phyloP scores from a whole-genome alignment of 164 flowering plant genomes.

The Santalum album region DNA sequence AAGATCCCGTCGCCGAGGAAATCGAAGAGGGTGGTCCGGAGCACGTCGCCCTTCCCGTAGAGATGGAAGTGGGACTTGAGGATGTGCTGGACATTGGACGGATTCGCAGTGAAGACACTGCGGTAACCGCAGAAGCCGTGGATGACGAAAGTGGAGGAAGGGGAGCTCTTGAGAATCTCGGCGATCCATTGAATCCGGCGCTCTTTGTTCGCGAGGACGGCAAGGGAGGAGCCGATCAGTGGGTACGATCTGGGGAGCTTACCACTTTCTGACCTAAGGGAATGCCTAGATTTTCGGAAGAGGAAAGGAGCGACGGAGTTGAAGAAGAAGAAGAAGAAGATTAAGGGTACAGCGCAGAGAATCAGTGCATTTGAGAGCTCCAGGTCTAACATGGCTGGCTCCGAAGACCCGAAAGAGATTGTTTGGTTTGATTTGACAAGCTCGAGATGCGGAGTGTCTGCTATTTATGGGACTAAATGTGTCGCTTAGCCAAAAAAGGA shows the following conservation, averaged over 20 bases:
- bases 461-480: no score
- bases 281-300: no score
- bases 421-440: no score
- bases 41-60: conserved; percentile 13
- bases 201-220: conserved; percentile 5
- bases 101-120: conserved; percentile 16
- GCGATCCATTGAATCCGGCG: conserved; percentile 13
- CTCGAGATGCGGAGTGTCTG: no score
- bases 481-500: no score
- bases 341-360: conserved; percentile 1
- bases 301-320: neutral
- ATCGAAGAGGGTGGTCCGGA: conserved; percentile 4
- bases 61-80: conserved; percentile 15
- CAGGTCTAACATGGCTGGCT: conserved; percentile 6
- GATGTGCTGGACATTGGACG: conserved; percentile 16
- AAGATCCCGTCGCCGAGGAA: conserved; percentile 24
- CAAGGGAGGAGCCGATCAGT: conserved; percentile 13
- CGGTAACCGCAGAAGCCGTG: conserved; percentile 13
- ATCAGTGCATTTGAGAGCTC: conserved; percentile 4
- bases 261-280: no score
- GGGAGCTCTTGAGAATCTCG: conserved; percentile 5
- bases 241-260: conserved; percentile 19
- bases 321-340: conserved; percentile 2
- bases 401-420: no score
- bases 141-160: conserved; percentile 14